Percentiles rank a stretch among this genome's conserved stretches.
These are phyloP conservation scores for Phlegmacium glaucopus DNA, from an alignment of 768 basidiomycete species.

Conservation along the genomic window DNA sequence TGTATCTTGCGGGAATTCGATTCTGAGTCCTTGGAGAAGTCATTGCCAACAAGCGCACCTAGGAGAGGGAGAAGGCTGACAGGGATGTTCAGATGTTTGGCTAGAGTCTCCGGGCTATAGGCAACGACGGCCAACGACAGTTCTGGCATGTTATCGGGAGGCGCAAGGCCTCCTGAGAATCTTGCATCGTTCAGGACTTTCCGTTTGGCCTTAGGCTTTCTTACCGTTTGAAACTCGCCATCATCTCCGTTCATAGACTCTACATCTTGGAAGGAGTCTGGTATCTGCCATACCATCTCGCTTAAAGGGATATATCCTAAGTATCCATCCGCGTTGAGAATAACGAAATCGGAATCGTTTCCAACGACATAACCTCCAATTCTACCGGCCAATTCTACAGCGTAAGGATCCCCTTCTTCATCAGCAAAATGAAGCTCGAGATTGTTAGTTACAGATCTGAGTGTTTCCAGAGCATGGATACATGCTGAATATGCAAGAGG, in stretches of 20 bases:
- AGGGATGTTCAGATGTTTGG: conserved; percentile 64
- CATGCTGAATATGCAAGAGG: conserved; percentile 61
- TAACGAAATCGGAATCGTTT: conserved; percentile 80
- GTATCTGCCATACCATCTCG: conserved; percentile 66
- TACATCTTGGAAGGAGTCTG: conserved; percentile 21
- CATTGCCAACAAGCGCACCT: conserved; percentile 78
- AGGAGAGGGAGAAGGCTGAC: conserved; percentile 71
- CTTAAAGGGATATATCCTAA: conserved; percentile 74
- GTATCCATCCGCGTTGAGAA: conserved; percentile 74
- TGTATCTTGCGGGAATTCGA: conserved; percentile 49
- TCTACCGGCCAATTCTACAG: conserved; percentile 78
- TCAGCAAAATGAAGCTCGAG: conserved; percentile 71
- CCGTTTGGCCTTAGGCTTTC: conserved; percentile 49
- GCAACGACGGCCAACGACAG: conserved; percentile 51
- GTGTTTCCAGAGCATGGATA: conserved; percentile 45
- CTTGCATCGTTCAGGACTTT: conserved; percentile 27
- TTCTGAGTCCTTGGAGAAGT: conserved; percentile 58
- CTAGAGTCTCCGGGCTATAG: conserved; percentile 61
- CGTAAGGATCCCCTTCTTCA: conserved; percentile 79
- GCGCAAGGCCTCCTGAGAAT: conserved; percentile 44
- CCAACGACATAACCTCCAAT: conserved; percentile 73
- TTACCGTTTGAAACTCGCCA: conserved; percentile 58
- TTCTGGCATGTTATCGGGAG: conserved; percentile 44
- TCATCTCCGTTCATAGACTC: conserved; percentile 35
- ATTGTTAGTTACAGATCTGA: conserved; percentile 30